These are phyloP conservation scores for Diplogelasinospora grovesii DNA, from an alignment of 495 filamentous ascomycete genomes.

Conservation along the genomic window DNA sequence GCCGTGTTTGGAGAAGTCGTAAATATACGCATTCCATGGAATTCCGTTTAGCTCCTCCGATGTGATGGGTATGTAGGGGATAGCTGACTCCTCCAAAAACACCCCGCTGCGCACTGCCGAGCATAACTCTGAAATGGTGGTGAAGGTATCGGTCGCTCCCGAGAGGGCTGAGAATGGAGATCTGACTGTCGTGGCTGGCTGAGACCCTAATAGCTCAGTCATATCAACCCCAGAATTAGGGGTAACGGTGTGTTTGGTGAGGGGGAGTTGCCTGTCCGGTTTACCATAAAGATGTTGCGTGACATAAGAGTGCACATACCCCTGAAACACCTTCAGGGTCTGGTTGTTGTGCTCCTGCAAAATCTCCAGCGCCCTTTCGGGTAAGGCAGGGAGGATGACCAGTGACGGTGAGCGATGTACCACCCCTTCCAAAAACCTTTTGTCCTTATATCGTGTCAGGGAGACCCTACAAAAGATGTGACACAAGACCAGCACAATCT, in stretches of 20 bases:
- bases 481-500: conserved; percentile 60
- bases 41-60: conserved; percentile 40
- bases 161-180: conserved; percentile 69
- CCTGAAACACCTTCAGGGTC: conserved; percentile 55
- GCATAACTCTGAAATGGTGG: conserved; percentile 57
- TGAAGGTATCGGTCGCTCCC: conserved; percentile 55
- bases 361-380: conserved; percentile 44
- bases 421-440: conserved; percentile 25
- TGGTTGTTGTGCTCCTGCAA: conserved; percentile 55
- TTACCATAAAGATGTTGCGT: conserved; percentile 49
- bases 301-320: conserved; percentile 62
- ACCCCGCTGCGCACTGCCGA: conserved; percentile 54
- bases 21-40: conserved; percentile 62
- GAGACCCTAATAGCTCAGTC: background rate
- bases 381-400: conserved; percentile 58
- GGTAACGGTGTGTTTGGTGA: conserved; percentile 35
- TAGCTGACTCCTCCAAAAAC: conserved; percentile 63
- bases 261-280: conserved; percentile 49
- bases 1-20: conserved; percentile 71
- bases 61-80: conserved; percentile 56
- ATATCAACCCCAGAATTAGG: conserved; percentile 5
- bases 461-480: conserved; percentile 52
- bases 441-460: conserved; percentile 5
- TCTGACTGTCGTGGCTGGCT: conserved; percentile 29
- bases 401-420: conserved; percentile 48